Evolutionary conservation across 2,329 filamentous ascomycete genomes (phyloP), one percentile per base, ranked within the genome.

Genomic region (Phialophora expanda): DNA sequence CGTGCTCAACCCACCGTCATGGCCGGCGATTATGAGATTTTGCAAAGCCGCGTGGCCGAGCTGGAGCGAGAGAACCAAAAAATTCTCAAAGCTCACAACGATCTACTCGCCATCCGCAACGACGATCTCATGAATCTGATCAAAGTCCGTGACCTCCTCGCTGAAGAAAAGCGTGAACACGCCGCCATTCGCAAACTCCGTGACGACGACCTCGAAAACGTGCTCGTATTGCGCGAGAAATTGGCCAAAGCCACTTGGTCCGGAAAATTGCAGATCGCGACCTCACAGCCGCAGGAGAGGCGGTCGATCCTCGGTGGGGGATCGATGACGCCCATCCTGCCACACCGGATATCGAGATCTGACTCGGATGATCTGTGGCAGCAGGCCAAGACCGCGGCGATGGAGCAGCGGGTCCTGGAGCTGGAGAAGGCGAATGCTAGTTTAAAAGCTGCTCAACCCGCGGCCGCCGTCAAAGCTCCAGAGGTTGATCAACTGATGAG

Each of bases 61-160:
- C 71, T 80, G 6, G 76, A 80, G 64, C 72, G 71, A 1, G 77
- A 80, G 62, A 79, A 80, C 66, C 73, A 73, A 20, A 67, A 69
- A 1, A 76, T 75, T 72, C 69, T 72, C 56, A 75, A 75, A 46
- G 73, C 77, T 26, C 76, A 81, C 60, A 76, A 78, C 69, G 76
- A 78, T n/a, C 74, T 80, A 56, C 79, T 76, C 69, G 74, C 75
- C 3, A 72, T 81, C 22, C 74, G 79, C 41, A 78, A 80, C 65
- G 77, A 79, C 66, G 79, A 81, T 54, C 76, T 80, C 1, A 75
- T 77, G 58, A 81, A 80, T 66, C 76, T 80, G 67, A 78, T 80
- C 70, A 79, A 77, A 71, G 75, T 80, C 50, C 76, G 78, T 3
- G 75, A 74, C 22, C 65, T 79, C 17, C 74, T 81, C 17, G 78